phyloP scores from a whole-genome alignment of 1,284 basidiomycete genomes.

The Trichosporon sp. region DNA sequence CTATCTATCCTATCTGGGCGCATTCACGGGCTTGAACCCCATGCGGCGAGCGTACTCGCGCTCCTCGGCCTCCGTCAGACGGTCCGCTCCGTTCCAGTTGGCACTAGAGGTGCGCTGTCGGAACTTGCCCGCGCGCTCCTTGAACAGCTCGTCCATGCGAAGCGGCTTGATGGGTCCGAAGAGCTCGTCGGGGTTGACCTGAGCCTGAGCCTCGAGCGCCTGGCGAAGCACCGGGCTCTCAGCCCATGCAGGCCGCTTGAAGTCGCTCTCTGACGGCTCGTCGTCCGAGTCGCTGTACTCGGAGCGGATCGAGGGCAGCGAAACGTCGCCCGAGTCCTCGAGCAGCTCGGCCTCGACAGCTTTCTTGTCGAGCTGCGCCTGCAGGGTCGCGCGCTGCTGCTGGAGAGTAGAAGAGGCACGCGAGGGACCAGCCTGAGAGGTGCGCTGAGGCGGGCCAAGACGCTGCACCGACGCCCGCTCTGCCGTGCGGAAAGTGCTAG shows the following conservation, averaged over 20 bases:
- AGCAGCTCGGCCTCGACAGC: slow-evolving; percentile 45
- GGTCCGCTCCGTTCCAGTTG: slow-evolving; percentile 83
- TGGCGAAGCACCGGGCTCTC: slow-evolving; percentile 76
- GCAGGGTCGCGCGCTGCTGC: slow-evolving; percentile 42
- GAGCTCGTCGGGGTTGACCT: slow-evolving; percentile 82
- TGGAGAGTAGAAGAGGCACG: slow-evolving; percentile 47
- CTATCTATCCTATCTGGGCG: slow-evolving; percentile 3
- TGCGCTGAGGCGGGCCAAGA: slow-evolving; percentile 39
- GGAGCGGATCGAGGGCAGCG: slow-evolving; percentile 86
- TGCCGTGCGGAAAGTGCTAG: slow-evolving; percentile 25
- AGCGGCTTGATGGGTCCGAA: slow-evolving; percentile 80
- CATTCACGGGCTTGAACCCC: slow-evolving; percentile 60
- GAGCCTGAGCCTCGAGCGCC: slow-evolving; percentile 71
- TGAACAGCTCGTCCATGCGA: slow-evolving; percentile 63
- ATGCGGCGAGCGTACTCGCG: slow-evolving; percentile 78
- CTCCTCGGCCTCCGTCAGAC: slow-evolving; percentile 74
- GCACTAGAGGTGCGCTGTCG: slow-evolving; percentile 83
- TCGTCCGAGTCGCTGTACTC: slow-evolving; percentile 95
- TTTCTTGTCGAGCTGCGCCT: slow-evolving; percentile 51
- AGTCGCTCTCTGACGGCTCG: slow-evolving; percentile 60
- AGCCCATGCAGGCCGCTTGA: slow-evolving; percentile 70
- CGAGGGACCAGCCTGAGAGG: slow-evolving; percentile 35
- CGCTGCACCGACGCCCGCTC: slow-evolving; percentile 19
- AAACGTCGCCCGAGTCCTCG: slow-evolving; percentile 59
- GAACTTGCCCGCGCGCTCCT: slow-evolving; percentile 61